phyloP scores from a whole-genome alignment of 805 yeast genomes.

The Yarrowia phangngaensis region DNA sequence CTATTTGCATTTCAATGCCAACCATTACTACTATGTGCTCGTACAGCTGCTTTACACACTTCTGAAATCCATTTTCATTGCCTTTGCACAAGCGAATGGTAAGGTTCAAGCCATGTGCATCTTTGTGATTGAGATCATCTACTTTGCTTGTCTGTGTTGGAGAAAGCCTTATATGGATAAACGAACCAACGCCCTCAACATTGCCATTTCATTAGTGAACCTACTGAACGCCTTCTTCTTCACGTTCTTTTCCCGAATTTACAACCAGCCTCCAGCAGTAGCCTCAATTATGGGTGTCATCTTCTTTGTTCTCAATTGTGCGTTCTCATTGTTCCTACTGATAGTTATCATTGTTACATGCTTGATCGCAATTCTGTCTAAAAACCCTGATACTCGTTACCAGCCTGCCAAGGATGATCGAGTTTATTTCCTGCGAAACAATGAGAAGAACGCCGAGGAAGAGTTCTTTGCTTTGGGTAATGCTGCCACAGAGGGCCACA shows the following conservation, averaged over 20 bases:
- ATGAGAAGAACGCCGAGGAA: conserved; percentile 36
- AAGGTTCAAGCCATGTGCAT: conserved; percentile 74
- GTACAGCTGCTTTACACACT: conserved; percentile 59
- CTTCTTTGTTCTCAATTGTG: conserved; percentile 84
- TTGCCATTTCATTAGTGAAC: conserved; percentile 65
- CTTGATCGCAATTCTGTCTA: conserved; percentile 59
- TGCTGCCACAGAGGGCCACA: conserved; percentile 76
- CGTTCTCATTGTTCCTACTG: conserved; percentile 72
- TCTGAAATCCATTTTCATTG: conserved; percentile 67
- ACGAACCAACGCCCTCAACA: conserved; percentile 73
- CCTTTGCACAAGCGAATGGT: conserved; percentile 75
- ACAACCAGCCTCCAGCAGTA: conserved; percentile 74
- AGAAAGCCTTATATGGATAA: conserved; percentile 75
- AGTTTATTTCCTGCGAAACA: conserved; percentile 68
- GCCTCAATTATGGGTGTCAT: conserved; percentile 88
- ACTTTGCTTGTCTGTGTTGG: conserved; percentile 59
- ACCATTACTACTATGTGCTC: conserved; percentile 76
- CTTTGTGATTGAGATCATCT: conserved; percentile 70
- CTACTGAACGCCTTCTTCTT: conserved; percentile 79
- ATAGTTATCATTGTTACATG: conserved; percentile 65
- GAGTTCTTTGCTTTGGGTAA: conserved; percentile 66
- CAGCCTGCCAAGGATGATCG: conserved; percentile 90
- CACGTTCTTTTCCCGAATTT: conserved; percentile 78
- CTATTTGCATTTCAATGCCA: conserved; percentile 83
- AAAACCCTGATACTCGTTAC: conserved; percentile 84